Percentiles rank a stretch among this genome's conserved stretches.
Evolutionary conservation across 345 rosid genomes (phyloP).

Genomic region (Brassica carinata): DNA sequence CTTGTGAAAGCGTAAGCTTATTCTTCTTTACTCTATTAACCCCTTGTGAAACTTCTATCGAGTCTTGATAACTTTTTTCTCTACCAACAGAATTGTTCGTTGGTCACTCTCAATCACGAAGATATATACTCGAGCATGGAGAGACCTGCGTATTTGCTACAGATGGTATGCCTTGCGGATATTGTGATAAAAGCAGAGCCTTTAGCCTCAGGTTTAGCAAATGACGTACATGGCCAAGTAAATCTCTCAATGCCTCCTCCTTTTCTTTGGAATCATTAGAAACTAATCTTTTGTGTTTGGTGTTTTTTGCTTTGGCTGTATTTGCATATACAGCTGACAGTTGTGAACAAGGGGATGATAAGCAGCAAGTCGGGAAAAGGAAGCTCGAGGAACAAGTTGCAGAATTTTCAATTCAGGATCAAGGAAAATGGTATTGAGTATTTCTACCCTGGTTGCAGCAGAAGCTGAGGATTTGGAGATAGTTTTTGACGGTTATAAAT

Average conservation of each 20-base stretch:
- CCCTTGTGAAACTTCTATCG: background rate
- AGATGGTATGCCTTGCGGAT: slow-evolving; percentile 74
- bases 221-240: slow-evolving; percentile 97
- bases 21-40: background rate
- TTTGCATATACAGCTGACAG: slow-evolving; percentile 54
- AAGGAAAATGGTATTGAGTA: slow-evolving; percentile 74
- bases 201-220: slow-evolving; percentile 87
- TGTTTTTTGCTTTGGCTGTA: no score
- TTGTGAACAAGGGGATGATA: slow-evolving; percentile 54
- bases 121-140: slow-evolving; percentile 69
- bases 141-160: slow-evolving; percentile 52
- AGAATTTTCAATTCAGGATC: slow-evolving; percentile 77
- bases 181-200: slow-evolving; percentile 78
- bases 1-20: slow-evolving; percentile 67
- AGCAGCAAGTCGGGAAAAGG: slow-evolving; percentile 13
- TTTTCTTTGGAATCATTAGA: background rate
- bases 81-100: slow-evolving; percentile 66
- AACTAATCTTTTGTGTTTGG: background rate
- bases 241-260: background rate
- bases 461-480: slow-evolving; percentile 32
- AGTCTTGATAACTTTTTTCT: slow-evolving; percentile 20
- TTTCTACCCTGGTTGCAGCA: slow-evolving; percentile 75
- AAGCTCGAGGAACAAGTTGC: slow-evolving; percentile 53
- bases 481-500: background rate
- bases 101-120: slow-evolving; percentile 69